Percentiles rank a stretch among this genome's conserved stretches.
These are phyloP conservation scores for Cymbopogon citratus DNA, from an alignment of 176 grass and related monocot genomes.

Conservation along the genomic window DNA sequence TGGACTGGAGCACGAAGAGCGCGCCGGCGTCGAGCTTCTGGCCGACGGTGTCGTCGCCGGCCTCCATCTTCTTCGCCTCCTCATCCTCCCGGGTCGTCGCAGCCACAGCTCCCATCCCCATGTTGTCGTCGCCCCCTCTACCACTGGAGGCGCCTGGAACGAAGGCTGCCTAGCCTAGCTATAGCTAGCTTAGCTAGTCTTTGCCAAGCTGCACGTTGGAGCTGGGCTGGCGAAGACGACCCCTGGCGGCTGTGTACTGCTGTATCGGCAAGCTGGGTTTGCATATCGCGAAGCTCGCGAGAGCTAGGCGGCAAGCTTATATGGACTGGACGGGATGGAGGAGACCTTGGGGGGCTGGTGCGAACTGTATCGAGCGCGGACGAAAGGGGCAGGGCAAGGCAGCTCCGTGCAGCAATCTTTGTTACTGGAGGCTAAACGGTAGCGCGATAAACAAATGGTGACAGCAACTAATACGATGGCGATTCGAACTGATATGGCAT, in stretches of 20 bases:
- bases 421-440: not conserved
- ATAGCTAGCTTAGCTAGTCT: not conserved
- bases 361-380: not conserved
- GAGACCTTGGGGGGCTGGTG: not conserved
- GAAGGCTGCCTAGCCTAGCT: not conserved
- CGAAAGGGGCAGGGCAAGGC: not conserved
- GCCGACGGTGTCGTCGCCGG: slow-evolving; percentile 31
- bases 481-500: not conserved
- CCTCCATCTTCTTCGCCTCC: slow-evolving; percentile 53
- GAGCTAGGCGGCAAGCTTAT: not conserved
- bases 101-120: slow-evolving; percentile 20
- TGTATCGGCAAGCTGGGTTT: not conserved
- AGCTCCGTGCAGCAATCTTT: not conserved
- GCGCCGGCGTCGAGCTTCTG: slow-evolving; percentile 85
- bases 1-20: slow-evolving; percentile 86
- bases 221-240: not conserved
- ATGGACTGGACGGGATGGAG: too few species aligned
- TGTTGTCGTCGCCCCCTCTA: not conserved
- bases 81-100: slow-evolving; percentile 23
- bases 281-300: not conserved
- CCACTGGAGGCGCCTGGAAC: not conserved
- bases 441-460: not conserved
- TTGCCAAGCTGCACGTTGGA: not conserved
- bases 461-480: not conserved
- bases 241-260: not conserved